Conservation (phyloP, 2,329 filamentous ascomycete species). For the Botryotinia calthae region DNA sequence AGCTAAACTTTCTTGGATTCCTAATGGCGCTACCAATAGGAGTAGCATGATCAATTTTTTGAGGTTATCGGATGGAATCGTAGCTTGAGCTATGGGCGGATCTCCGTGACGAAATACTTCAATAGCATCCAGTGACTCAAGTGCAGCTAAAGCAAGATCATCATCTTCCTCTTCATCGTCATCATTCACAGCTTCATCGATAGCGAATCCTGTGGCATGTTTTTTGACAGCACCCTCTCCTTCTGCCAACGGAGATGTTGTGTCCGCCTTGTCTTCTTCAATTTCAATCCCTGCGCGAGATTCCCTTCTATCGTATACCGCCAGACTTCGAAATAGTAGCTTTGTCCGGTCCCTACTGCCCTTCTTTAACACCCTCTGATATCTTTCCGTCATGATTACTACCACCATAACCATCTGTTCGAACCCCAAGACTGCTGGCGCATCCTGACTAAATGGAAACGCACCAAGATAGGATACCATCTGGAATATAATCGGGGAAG, state of each 20-base stretch:
- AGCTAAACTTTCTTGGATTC: slow-evolving; percentile 63
- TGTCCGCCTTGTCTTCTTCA: neutral
- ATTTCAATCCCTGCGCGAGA: slow-evolving; percentile 24
- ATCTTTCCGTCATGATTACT: slow-evolving; percentile 69
- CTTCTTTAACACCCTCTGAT: slow-evolving; percentile 59
- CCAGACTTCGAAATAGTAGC: slow-evolving; percentile 68
- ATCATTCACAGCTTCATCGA: slow-evolving; percentile 46
- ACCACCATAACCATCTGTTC: slow-evolving; percentile 71
- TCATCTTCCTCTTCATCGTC: slow-evolving; percentile 52
- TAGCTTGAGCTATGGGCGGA: slow-evolving; percentile 56
- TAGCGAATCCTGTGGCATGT: slow-evolving; percentile 40
- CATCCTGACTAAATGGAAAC: slow-evolving; percentile 70
- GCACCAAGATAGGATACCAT: slow-evolving; percentile 69
- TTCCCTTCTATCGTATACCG: slow-evolving; percentile 64
- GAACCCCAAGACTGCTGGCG: slow-evolving; percentile 66
- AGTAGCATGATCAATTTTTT: slow-evolving; percentile 68
- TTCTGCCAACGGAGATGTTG: neutral
- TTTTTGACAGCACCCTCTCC: slow-evolving; percentile 28
- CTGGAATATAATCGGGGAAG: slow-evolving; percentile 67
- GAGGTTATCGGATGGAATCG: slow-evolving; percentile 73
- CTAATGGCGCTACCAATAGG: slow-evolving; percentile 63
- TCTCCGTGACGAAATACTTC: slow-evolving; percentile 57
- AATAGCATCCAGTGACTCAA: slow-evolving; percentile 64
- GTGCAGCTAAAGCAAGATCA: slow-evolving; percentile 64
- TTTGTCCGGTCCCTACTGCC: slow-evolving; percentile 58